A percentile compares a stretch with the other conserved stretches of the same genome.
phyloP scores from a whole-genome alignment of 805 yeast genomes.

The Wickerhamiella dianesei region DNA sequence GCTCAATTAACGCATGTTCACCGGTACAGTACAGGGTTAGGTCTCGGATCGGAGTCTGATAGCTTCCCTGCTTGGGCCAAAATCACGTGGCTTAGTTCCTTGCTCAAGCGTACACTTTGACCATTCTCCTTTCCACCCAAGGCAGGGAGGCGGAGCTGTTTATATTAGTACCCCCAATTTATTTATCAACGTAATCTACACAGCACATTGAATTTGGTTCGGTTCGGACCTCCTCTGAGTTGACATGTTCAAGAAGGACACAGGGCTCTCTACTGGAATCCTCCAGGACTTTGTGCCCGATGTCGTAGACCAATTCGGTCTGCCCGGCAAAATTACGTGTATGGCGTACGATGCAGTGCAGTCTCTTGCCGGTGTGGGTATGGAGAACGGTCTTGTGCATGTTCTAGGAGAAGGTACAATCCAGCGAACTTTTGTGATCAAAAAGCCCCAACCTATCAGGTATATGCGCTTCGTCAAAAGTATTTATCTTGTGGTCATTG shows the following conservation, averaged over 20 bases:
- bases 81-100: neutral
- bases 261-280: conserved; percentile 19
- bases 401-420: conserved; percentile 79
- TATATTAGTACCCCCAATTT: neutral
- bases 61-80: neutral
- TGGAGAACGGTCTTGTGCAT: conserved; percentile 54
- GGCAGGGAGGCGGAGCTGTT: neutral
- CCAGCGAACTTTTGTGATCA: conserved; percentile 47
- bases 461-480: conserved; percentile 62
- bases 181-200: neutral
- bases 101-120: too few relatives aligned
- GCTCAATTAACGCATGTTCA: too few relatives aligned
- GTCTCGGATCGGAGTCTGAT: neutral
- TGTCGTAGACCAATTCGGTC: conserved; percentile 36
- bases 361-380: conserved; percentile 68
- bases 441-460: conserved; percentile 32
- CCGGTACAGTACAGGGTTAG: neutral
- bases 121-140: too few relatives aligned
- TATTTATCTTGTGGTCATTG: conserved; percentile 62
- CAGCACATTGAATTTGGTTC: too few relatives aligned
- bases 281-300: conserved; percentile 20
- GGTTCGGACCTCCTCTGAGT: neutral
- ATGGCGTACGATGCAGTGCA: conserved; percentile 81
- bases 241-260: conserved; percentile 14
- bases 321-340: conserved; percentile 50